A percentile compares a stretch with the other conserved stretches of the same genome.
phyloP scores from a whole-genome alignment of 1,284 basidiomycete genomes.

The Cutaneotrichosporon curvatum region DNA sequence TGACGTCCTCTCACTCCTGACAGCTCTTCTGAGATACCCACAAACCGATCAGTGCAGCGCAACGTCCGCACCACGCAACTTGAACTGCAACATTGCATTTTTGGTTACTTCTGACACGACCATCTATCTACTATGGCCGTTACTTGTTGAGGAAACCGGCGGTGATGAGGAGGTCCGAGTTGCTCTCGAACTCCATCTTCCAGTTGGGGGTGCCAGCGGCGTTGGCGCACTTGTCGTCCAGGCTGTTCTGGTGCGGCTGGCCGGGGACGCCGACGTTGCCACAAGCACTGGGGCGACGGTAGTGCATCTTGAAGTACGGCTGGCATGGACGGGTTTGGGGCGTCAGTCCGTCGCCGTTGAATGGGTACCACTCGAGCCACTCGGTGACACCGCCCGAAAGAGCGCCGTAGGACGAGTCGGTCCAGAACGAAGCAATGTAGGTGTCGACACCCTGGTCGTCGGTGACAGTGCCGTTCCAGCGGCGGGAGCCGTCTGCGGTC shows the following conservation, averaged over 20 bases:
- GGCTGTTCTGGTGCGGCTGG: background rate
- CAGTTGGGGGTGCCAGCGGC: background rate
- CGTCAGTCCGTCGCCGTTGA: background rate
- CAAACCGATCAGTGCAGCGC: too few relatives aligned
- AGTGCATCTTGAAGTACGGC: background rate
- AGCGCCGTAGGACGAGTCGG: background rate
- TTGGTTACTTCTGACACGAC: too few relatives aligned
- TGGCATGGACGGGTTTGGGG: slow-evolving; percentile 1
- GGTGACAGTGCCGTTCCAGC: slow-evolving; percentile 10
- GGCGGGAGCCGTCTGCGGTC: background rate
- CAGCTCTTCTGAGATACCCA: too few relatives aligned
- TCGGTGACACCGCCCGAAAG: background rate
- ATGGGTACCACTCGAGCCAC: slow-evolving; percentile 11
- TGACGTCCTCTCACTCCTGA: too few relatives aligned
- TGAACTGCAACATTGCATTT: too few relatives aligned
- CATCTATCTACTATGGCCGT: background rate
- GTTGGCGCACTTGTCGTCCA: slow-evolving; percentile 8
- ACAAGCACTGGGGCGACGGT: background rate
- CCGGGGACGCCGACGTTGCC: background rate
- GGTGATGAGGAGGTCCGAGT: background rate
- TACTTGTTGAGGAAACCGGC: background rate
- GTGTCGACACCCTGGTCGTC: slow-evolving; percentile 2
- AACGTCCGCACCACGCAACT: too few relatives aligned
- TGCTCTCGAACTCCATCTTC: background rate
- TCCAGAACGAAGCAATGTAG: slow-evolving; percentile 8